Base-by-base conservation (phyloP, 805 yeast genomes). In the Wickerhamiella slavikovae region DNA sequence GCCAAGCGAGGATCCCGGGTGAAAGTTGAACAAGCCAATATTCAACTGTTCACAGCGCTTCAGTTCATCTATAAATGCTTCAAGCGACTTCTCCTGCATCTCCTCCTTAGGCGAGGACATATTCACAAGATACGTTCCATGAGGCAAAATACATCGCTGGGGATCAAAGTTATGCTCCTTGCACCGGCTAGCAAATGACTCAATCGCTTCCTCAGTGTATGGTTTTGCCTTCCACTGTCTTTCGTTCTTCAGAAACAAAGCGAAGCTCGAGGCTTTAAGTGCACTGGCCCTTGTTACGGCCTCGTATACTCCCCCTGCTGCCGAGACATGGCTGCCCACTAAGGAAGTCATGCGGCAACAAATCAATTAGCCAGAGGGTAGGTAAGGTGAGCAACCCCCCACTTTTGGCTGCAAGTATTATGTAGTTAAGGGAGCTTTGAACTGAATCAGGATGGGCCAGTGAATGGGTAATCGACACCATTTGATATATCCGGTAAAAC, bases 51-150 rank as follows among this genome's bases (percentile, higher is more conserved):
- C 98, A 52, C 96, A 85, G 39, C 98, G 58, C 36, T 64, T 59
- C 43, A 89, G 57, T 43, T 89, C 98, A 46, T 89, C 98, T 4
- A 85, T 31, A 37, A 89, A 74, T 4, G 83, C 72, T 1, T 60
- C 71, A 43, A 66, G 69, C 8, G 93, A 75, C 44, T 77, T 78
- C 19, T 59, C 61, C 33, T 71, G 77, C 48, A 80, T 85, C 36
- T 68, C 89, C 2, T 51, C 49, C 39, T 82, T 94, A 1, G 95
- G 94, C 40, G 80, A 82, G 15, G 92, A 95, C 36, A 89, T 54
- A 47, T 89, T 89, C 47, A 89, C 83, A 42, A 89, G 71, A 48
- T 83, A 89, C 15, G 92, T 80, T 1, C 94, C 96, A 51, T 89
- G 98, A 0, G 98, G 96, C 28, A 89, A 59, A 29, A 80, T 63